These are phyloP conservation scores for Fusarium sp. DNA, from an alignment of 2,329 filamentous ascomycete species.

Conservation along the genomic window DNA sequence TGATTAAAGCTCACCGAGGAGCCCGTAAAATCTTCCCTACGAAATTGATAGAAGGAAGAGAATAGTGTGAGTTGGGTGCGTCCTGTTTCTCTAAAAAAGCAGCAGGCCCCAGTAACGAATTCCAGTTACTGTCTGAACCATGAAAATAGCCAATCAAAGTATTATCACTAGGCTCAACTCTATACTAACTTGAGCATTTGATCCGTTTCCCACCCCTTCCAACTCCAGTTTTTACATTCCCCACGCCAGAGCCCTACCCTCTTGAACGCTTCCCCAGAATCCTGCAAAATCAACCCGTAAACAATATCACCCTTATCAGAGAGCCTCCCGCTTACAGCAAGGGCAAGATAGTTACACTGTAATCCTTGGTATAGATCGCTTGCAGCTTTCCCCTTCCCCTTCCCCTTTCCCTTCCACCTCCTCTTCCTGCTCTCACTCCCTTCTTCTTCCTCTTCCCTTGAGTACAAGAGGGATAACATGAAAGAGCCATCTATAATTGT, in stretches of 20 bases:
- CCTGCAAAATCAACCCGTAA: neutral
- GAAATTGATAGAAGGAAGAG: too few relatives aligned
- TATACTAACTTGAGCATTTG: neutral
- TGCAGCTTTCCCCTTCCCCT: too few relatives aligned
- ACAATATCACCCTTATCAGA: fast-evolving
- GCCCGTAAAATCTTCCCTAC: too few relatives aligned
- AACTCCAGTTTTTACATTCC: neutral
- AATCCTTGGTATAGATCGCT: neutral
- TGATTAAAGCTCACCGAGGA: too few relatives aligned
- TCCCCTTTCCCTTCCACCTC: too few relatives aligned
- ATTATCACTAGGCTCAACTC: neutral
- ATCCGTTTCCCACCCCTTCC: neutral
- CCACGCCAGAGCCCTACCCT: neutral
- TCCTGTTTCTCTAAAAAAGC: neutral
- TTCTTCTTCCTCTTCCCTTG: too few relatives aligned
- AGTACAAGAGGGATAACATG: too few relatives aligned
- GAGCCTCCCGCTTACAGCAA: neutral
- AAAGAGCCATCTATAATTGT: too few relatives aligned
- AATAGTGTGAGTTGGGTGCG: neutral
- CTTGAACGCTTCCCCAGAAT: neutral
- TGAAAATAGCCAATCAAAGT: neutral
- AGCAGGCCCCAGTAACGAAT: neutral
- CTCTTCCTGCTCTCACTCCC: too few relatives aligned
- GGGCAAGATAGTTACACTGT: neutral
- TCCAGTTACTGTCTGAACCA: neutral